A percentile compares a stretch with the other conserved stretches of the same genome.
phyloP scores from a whole-genome alignment of 371 early-diverging fungal genomes.

The Syncephalastrum monosporum region DNA sequence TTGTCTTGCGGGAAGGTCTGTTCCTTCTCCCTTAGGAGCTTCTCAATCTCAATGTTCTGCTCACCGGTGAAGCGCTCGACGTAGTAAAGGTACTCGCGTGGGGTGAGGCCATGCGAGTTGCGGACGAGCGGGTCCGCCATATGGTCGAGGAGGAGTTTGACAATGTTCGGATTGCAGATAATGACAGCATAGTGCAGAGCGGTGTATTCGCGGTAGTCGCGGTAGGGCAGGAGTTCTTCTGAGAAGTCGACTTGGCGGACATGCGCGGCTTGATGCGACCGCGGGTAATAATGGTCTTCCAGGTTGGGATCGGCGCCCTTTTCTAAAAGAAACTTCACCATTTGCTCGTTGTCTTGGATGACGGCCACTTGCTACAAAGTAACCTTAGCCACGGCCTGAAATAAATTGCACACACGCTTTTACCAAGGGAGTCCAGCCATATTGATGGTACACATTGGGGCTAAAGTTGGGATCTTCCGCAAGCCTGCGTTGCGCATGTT shows the following conservation, averaged over 20 bases:
- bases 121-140: constrained; percentile 57
- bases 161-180: constrained; percentile 55
- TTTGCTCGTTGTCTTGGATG: constrained; percentile 46
- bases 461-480: constrained; percentile 47
- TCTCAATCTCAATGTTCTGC: constrained; percentile 42
- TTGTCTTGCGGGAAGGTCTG: constrained; percentile 33
- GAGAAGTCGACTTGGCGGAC: constrained; percentile 45
- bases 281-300: constrained; percentile 48
- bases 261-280: constrained; percentile 46
- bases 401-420: neutral
- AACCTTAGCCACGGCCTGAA: neutral
- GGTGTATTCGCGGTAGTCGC: constrained; percentile 52
- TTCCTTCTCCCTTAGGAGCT: constrained; percentile 39
- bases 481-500: constrained; percentile 18
- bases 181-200: constrained; percentile 69
- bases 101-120: constrained; percentile 44
- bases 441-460: constrained; percentile 44
- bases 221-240: constrained; percentile 43
- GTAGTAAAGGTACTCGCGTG: constrained; percentile 49
- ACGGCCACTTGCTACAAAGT: constrained; percentile 46
- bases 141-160: constrained; percentile 58
- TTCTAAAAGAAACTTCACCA: constrained; percentile 43
- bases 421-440: constrained; percentile 55
- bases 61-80: constrained; percentile 51
- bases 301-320: constrained; percentile 52